phyloP scores from a whole-genome alignment of 768 basidiomycete genomes.

The Boletus eberwhitei region DNA sequence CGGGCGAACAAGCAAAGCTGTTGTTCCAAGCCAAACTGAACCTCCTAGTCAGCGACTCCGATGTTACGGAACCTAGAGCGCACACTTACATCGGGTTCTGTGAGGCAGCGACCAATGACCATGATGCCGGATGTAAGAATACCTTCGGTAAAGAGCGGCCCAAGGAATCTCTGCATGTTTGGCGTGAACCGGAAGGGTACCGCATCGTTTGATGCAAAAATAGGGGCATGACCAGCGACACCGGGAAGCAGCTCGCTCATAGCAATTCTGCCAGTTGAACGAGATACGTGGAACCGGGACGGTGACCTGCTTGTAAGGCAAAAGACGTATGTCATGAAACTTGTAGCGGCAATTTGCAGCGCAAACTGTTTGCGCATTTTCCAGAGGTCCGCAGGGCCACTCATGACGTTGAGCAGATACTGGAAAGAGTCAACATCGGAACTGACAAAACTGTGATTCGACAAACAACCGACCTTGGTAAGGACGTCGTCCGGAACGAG shows the following conservation, averaged over 20 bases:
- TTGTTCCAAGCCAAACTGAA: slow-evolving; percentile 86
- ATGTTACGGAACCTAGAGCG: neutral
- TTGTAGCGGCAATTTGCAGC: slow-evolving; percentile 78
- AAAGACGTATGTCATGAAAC: slow-evolving; percentile 90
- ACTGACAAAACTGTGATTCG: neutral
- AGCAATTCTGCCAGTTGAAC: slow-evolving; percentile 84
- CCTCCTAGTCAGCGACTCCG: neutral
- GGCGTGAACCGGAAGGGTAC: slow-evolving; percentile 98
- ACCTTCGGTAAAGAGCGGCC: slow-evolving; percentile 86
- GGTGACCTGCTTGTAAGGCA: slow-evolving; percentile 82
- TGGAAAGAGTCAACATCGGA: slow-evolving; percentile 30
- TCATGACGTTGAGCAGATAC: slow-evolving; percentile 92
- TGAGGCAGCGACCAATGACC: slow-evolving; percentile 86
- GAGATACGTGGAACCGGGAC: slow-evolving; percentile 81
- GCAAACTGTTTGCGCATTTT: slow-evolving; percentile 97
- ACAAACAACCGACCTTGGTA: slow-evolving; percentile 53
- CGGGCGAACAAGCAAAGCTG: slow-evolving; percentile 88
- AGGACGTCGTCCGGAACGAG: slow-evolving; percentile 88
- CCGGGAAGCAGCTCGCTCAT: slow-evolving; percentile 93
- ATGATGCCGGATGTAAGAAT: slow-evolving; percentile 82
- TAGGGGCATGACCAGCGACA: slow-evolving; percentile 43
- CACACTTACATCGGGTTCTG: slow-evolving; percentile 78
- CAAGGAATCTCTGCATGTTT: slow-evolving; percentile 92
- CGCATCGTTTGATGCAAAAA: slow-evolving; percentile 77
- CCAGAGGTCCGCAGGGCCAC: slow-evolving; percentile 83